These are phyloP conservation scores for Rutstroemia sp. DNA, from an alignment of 2,329 filamentous ascomycete genomes.

Conservation along the genomic window DNA sequence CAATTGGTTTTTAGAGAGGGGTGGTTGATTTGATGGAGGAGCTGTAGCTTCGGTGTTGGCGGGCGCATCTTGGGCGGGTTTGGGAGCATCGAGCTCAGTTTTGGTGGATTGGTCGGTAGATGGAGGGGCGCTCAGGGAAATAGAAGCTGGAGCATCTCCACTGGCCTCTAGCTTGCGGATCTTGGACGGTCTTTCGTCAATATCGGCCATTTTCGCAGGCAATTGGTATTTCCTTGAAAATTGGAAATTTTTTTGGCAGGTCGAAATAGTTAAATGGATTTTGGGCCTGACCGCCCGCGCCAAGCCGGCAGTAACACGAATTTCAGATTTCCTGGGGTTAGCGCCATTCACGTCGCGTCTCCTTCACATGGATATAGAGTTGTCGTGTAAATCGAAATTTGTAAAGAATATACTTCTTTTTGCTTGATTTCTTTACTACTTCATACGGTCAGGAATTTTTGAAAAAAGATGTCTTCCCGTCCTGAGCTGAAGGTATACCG, in stretches of 20 bases:
- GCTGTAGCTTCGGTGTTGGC: neutral
- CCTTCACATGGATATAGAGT: neutral
- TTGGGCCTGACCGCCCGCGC: neutral
- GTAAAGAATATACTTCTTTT: neutral
- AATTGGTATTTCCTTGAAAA: neutral
- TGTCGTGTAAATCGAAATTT: neutral
- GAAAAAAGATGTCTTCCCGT: slow-evolving; percentile 56
- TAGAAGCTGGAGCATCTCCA: neutral
- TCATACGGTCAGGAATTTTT: neutral
- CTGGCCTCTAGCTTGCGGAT: slow-evolving; percentile 3
- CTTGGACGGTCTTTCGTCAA: slow-evolving; percentile 8
- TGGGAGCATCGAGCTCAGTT: neutral
- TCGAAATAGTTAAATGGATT: neutral
- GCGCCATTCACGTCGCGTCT: slow-evolving; percentile 6
- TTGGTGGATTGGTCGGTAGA: neutral
- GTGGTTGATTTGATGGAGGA: neutral
- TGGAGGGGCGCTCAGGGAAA: neutral
- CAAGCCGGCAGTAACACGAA: neutral
- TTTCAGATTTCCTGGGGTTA: neutral
- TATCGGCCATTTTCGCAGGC: slow-evolving; percentile 5
- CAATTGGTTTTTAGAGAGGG: slow-evolving; percentile 74
- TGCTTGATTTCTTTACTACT: neutral
- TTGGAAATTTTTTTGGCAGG: neutral
- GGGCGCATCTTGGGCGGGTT: neutral
- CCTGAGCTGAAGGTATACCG: slow-evolving; percentile 59